phyloP scores from a whole-genome alignment of 1,284 basidiomycete species.

The Ganoderma leucocontextum region DNA sequence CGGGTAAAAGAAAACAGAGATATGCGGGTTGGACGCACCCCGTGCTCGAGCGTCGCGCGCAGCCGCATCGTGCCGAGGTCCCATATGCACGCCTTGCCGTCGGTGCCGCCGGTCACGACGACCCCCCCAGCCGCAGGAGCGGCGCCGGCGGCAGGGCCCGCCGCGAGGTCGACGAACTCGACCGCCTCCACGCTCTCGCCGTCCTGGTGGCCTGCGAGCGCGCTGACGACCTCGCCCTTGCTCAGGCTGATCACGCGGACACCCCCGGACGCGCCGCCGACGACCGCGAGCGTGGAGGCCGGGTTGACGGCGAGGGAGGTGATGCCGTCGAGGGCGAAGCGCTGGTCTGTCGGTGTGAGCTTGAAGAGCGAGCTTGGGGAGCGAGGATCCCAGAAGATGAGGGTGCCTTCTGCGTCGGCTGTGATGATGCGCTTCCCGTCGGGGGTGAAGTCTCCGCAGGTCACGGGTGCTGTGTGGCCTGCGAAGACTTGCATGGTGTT shows the following conservation, averaged over 20 bases:
- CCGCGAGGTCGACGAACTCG: constrained; percentile 82
- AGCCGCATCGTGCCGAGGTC: constrained; percentile 88
- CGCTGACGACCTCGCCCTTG: constrained; percentile 85
- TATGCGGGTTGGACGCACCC: constrained; percentile 55
- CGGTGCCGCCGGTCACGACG: constrained; percentile 90
- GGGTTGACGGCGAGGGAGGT: constrained; percentile 89
- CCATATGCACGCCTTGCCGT: constrained; percentile 95
- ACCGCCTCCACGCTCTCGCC: constrained; percentile 93
- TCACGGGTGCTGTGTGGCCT: constrained; percentile 87
- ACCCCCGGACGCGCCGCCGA: constrained; percentile 86
- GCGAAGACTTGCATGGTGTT: constrained; percentile 96
- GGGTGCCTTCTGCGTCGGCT: constrained; percentile 83
- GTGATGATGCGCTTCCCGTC: constrained; percentile 93
- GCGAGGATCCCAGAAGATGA: constrained; percentile 95
- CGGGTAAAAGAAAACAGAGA: constrained; percentile 1
- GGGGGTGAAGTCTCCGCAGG: constrained; percentile 92
- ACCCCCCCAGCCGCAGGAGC: constrained; percentile 60
- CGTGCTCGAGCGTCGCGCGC: constrained; percentile 82
- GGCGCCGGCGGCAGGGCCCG: constrained; percentile 29
- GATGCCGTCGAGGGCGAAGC: constrained; percentile 83
- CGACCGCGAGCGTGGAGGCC: constrained; percentile 86
- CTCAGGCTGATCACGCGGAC: constrained; percentile 87
- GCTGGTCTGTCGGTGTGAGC: constrained; percentile 75
- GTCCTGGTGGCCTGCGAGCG: constrained; percentile 85
- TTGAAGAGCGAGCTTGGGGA: constrained; percentile 83